Base-by-base conservation (phyloP, 1,139 yeast genomes). In the Meyerozyma carpophila region DNA sequence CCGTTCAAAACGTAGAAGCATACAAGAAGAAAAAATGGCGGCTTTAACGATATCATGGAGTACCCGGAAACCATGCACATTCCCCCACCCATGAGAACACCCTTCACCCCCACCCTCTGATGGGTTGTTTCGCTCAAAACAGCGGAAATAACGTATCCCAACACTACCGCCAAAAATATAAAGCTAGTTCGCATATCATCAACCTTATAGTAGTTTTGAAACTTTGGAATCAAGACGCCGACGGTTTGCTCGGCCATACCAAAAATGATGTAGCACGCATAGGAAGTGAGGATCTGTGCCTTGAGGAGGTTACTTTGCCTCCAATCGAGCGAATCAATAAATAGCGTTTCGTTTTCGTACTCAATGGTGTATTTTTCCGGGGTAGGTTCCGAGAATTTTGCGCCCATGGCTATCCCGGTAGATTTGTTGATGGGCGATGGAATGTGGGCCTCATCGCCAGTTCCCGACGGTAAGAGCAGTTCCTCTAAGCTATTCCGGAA, bases 221-320 rank as follows among this genome's bases (percentile, higher is more conserved):
- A 51, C 37, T 69, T 63, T 1, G 84, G 82, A 42, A 81, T 65
- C 39, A 80, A 57, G 0, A 84, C 70, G 0, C 85, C 85, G 11
- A 79, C 63, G 0, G 82, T 67, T 55, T 79, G 84, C 47, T 81
- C 85, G 2, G 73, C 68, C n/a, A 79, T 53, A 0, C 86, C 86
- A 47, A 77, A 62, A 4, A 77, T 51, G 2, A 66, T 57, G 51
- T 79, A 73, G 1, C 70, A 58, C 3, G 59, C 32, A 46, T 65
- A 74, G 0, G 72, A 58, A 0, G 71, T 54, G 0, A 63, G 1
- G 18, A 80, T 63, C 56, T 81, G 84, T 6, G 55, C 32, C 48
- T 64, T 62, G 13, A 77, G 53, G 11, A 60, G 49, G 2, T 28
- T 36, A 10, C 77, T 70, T 10, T 57, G 42, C 41, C 74, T 61